Conservation (phyloP, 495 filamentous ascomycete species). For the Aspergillus kassunensis region DNA sequence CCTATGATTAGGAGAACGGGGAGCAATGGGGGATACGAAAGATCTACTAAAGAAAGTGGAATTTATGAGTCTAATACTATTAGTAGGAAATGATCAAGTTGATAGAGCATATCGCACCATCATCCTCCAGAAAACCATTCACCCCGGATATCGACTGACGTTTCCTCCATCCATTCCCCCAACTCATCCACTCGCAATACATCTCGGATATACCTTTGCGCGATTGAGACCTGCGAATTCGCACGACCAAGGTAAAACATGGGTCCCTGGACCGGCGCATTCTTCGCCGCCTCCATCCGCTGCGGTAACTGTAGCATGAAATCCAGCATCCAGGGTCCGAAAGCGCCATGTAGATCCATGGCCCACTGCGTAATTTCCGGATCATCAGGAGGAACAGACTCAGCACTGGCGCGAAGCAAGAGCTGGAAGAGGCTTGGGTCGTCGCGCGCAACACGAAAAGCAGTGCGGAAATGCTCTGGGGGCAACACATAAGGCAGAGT, state of each 20-base stretch:
- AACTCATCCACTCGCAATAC: constrained; percentile 22
- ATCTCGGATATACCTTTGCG: constrained; percentile 25
- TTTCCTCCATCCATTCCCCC: constrained; percentile 27
- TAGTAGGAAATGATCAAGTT: too few species aligned
- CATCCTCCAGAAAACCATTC: neutral
- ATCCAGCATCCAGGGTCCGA: constrained; percentile 36
- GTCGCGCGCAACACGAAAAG: constrained; percentile 19
- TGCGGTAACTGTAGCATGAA: constrained; percentile 32
- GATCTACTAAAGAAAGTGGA: too few species aligned
- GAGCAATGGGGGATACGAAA: too few species aligned
- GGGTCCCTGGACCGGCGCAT: constrained; percentile 8
- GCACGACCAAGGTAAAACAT: constrained; percentile 30
- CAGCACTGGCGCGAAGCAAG: constrained; percentile 37
- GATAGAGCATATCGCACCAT: neutral
- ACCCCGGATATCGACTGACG: constrained; percentile 7
- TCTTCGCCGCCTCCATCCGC: constrained; percentile 15
- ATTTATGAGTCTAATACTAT: too few species aligned
- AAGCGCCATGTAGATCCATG: constrained; percentile 21
- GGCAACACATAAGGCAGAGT: constrained; percentile 23
- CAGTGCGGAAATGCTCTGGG: constrained; percentile 28
- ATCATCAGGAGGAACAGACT: constrained; percentile 34
- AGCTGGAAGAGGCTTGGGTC: constrained; percentile 29
- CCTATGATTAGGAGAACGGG: too few species aligned
- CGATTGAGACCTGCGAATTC: constrained; percentile 21
- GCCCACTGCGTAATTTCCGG: constrained; percentile 35